Conservation (phyloP, 352 stramenopile genomes). For the Globisporangium nagaii region DNA sequence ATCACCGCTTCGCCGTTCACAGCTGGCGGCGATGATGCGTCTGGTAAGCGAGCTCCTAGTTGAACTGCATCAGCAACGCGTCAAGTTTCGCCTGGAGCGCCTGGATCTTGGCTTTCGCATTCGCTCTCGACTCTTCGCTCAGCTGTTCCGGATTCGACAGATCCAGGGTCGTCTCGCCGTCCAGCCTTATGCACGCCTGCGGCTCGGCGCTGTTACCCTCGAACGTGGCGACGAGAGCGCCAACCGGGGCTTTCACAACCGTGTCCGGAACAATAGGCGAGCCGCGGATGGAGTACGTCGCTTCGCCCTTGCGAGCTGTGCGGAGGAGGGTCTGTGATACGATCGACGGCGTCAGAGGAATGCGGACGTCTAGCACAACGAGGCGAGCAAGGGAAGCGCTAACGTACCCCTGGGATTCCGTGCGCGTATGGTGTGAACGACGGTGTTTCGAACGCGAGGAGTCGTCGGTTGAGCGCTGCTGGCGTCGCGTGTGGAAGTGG, state of each 20-base stretch:
- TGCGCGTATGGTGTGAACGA: constrained; percentile 16
- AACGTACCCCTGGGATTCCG: constrained; percentile 23
- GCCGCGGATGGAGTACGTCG: constrained; percentile 58
- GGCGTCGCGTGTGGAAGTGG: constrained; percentile 3
- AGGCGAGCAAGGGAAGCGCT: neutral
- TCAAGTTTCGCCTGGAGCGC: constrained; percentile 67
- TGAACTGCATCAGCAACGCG: constrained; percentile 55
- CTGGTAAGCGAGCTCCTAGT: constrained; percentile 11
- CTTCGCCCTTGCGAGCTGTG: constrained; percentile 69
- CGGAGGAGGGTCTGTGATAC: constrained; percentile 38
- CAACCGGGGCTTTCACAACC: constrained; percentile 41
- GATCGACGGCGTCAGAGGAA: neutral
- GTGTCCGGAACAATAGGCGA: constrained; percentile 63
- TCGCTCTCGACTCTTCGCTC: constrained; percentile 44
- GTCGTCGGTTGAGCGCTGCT: constrained; percentile 11
- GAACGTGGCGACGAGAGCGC: constrained; percentile 61
- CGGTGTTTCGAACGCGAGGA: constrained; percentile 39
- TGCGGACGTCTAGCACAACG: too few relatives aligned
- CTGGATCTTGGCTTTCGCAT: constrained; percentile 57
- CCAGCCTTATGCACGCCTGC: constrained; percentile 49
- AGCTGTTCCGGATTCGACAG: constrained; percentile 61
- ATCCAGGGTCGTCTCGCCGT: constrained; percentile 53
- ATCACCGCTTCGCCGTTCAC: neutral
- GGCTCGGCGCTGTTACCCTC: constrained; percentile 31
- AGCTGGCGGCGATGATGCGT: too few relatives aligned